Conservation (phyloP, 495 filamentous ascomycete genomes). For the Xeromyces bisporus region DNA sequence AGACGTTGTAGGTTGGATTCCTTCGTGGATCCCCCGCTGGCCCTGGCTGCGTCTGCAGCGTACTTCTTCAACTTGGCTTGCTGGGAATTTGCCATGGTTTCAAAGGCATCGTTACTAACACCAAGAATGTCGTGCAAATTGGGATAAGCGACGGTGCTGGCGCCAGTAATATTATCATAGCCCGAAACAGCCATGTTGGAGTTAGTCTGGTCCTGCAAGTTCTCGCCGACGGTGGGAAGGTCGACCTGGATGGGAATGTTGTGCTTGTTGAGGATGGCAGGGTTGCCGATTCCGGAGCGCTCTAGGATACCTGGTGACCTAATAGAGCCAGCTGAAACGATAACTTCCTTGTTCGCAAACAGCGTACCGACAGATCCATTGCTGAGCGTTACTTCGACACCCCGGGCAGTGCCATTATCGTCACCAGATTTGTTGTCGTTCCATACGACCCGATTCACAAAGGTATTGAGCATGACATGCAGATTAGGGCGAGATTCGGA, state of each 20-base stretch:
- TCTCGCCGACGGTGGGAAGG: constrained; percentile 29
- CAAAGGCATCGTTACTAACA: constrained; percentile 7
- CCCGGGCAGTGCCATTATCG: constrained; percentile 8
- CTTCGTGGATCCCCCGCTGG: constrained; percentile 11
- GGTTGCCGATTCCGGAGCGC: constrained; percentile 41
- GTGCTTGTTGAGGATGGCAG: constrained; percentile 13
- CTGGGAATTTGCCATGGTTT: constrained; percentile 10
- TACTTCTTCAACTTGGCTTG: constrained; percentile 11
- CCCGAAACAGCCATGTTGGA: constrained; percentile 6
- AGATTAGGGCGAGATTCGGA: constrained; percentile 14
- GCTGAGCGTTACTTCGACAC: constrained; percentile 9
- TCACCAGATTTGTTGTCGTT: constrained; percentile 2
- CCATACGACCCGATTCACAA: constrained; percentile 21
- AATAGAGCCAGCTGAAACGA: constrained; percentile 41
- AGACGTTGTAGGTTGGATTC: constrained; percentile 15
- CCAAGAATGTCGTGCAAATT: constrained; percentile 18
- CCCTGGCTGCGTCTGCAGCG: constrained; percentile 13
- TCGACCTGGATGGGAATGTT: constrained; percentile 24
- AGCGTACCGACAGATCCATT: constrained; percentile 14
- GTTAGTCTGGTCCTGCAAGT: constrained; percentile 32
- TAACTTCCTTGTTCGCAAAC: constrained; percentile 35
- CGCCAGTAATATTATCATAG: constrained; percentile 4
- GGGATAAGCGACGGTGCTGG: constrained; percentile 5
- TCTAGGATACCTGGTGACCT: constrained; percentile 42
- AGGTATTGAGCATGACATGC: constrained; percentile 16